phyloP scores from a whole-genome alignment of 2,329 filamentous ascomycete genomes.

The Claviceps cyperi region DNA sequence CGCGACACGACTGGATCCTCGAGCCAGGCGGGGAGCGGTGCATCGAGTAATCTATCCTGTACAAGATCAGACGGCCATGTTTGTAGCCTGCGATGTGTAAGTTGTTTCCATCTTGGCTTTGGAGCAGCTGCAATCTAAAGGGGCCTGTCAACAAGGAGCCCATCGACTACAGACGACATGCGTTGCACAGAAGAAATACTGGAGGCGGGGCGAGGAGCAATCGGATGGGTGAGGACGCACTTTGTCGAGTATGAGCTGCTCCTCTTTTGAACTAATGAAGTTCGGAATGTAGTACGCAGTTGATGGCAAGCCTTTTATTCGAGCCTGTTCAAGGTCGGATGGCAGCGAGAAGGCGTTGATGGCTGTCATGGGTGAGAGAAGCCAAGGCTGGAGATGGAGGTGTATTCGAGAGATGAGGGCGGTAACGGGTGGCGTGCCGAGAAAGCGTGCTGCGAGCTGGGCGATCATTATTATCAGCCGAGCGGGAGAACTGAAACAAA shows the following conservation, averaged over 20 bases:
- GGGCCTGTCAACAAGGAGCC: background rate
- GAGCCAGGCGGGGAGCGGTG: constrained; percentile 64
- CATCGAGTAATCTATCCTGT: constrained; percentile 59
- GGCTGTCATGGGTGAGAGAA: constrained; percentile 1
- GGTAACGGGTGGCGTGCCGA: background rate
- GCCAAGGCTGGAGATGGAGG: background rate
- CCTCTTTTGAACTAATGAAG: constrained; percentile 68
- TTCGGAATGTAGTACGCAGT: constrained; percentile 73
- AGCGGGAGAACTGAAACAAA: background rate
- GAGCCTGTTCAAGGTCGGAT: constrained; percentile 32
- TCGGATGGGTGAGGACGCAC: constrained; percentile 26
- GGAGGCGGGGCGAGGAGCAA: background rate
- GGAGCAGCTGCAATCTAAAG: constrained; percentile 46
- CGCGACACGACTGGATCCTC: constrained; percentile 52
- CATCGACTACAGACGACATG: background rate
- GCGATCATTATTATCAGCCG: background rate
- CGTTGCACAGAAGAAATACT: background rate
- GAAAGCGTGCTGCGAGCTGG: background rate
- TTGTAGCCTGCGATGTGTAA: constrained; percentile 81
- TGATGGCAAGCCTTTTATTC: constrained; percentile 41
- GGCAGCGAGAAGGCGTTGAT: constrained; percentile 22
- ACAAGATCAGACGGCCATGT: constrained; percentile 78
- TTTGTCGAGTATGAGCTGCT: constrained; percentile 55
- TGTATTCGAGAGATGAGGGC: background rate
- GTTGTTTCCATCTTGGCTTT: constrained; percentile 68